A percentile compares a stretch with the other conserved stretches of the same genome.
phyloP scores from a whole-genome alignment of 108 stramenopile genomes.

The Mediolabrus comicus region DNA sequence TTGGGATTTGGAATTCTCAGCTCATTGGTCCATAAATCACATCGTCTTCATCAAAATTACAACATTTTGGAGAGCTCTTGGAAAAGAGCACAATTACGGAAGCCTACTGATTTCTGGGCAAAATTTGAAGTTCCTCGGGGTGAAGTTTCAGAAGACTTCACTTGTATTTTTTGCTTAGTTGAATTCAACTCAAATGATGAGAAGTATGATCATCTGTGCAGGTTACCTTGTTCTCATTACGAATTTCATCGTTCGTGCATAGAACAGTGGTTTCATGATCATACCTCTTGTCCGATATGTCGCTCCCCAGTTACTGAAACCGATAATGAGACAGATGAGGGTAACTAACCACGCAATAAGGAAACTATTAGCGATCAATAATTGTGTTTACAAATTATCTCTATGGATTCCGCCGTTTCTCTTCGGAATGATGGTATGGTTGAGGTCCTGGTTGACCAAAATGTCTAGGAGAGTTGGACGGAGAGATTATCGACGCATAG shows the following conservation, averaged over 20 bases:
- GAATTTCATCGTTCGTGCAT: constrained; percentile 29
- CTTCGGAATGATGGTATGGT: constrained; percentile 3
- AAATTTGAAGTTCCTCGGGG: constrained; percentile 21
- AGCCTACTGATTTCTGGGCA: constrained; percentile 13
- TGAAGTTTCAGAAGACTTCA: constrained; percentile 13
- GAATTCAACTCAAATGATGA: neutral
- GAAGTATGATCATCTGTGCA: neutral
- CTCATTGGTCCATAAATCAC: neutral
- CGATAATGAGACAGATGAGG: neutral
- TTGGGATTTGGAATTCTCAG: neutral
- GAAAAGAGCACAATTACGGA: constrained; percentile 14
- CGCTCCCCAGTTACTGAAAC: neutral
- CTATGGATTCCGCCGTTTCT: neutral
- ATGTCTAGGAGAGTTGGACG: constrained; percentile 16
- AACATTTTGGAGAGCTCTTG: constrained; percentile 23
- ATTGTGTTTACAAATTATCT: neutral
- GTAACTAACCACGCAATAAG: too few relatives aligned
- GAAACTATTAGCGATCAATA: too few relatives aligned
- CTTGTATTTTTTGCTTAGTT: constrained; percentile 10
- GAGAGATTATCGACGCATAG: constrained; percentile 19
- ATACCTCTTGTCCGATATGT: constrained; percentile 24
- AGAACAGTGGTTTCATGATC: constrained; percentile 26
- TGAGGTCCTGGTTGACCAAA: constrained; percentile 8
- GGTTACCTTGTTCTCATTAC: constrained; percentile 34
- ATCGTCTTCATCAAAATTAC: constrained; percentile 23